Conservation (phyloP, 2,329 filamentous ascomycete species). For the Fusarium sp. region DNA sequence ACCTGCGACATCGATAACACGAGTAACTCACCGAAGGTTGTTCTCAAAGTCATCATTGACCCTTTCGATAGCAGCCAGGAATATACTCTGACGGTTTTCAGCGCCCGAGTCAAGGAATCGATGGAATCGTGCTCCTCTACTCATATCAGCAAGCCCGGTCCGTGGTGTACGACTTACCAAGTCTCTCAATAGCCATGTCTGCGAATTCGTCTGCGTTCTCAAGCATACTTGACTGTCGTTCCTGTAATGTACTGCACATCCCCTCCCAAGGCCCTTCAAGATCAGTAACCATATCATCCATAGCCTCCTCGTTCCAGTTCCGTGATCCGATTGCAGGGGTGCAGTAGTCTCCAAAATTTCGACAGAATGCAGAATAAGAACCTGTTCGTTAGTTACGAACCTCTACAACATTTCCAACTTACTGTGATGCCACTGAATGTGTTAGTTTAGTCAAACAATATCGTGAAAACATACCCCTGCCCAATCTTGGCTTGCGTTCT, state of each 20-base stretch:
- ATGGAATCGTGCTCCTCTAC: not conserved
- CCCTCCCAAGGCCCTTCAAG: slow-evolving; percentile 46
- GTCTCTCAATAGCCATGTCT: slow-evolving; percentile 2
- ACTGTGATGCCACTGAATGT: slow-evolving; percentile 44
- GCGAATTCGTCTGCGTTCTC: not conserved
- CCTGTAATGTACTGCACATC: slow-evolving; percentile 8
- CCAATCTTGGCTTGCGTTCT: slow-evolving; percentile 46
- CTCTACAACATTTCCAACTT: not conserved
- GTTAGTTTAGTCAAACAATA: not conserved
- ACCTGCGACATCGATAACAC: not conserved
- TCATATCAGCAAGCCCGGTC: not conserved
- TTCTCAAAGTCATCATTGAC: slow-evolving; percentile 37
- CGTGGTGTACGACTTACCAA: slow-evolving; percentile 6
- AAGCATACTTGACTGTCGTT: not conserved
- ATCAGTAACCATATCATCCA: slow-evolving; percentile 48
- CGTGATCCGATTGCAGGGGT: slow-evolving; percentile 40
- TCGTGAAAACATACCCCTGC: slow-evolving; percentile 44
- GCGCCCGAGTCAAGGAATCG: slow-evolving; percentile 34
- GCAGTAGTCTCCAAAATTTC: slow-evolving; percentile 50
- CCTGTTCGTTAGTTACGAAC: slow-evolving; percentile 24
- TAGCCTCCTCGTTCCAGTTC: slow-evolving; percentile 59
- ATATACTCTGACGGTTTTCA: slow-evolving; percentile 39
- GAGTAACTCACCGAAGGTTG: not conserved
- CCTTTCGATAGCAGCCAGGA: slow-evolving; percentile 43
- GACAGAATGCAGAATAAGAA: slow-evolving; percentile 55